These are phyloP conservation scores for Eucalyptus curtisii DNA, from an alignment of 345 rosid species.

Conservation along the genomic window DNA sequence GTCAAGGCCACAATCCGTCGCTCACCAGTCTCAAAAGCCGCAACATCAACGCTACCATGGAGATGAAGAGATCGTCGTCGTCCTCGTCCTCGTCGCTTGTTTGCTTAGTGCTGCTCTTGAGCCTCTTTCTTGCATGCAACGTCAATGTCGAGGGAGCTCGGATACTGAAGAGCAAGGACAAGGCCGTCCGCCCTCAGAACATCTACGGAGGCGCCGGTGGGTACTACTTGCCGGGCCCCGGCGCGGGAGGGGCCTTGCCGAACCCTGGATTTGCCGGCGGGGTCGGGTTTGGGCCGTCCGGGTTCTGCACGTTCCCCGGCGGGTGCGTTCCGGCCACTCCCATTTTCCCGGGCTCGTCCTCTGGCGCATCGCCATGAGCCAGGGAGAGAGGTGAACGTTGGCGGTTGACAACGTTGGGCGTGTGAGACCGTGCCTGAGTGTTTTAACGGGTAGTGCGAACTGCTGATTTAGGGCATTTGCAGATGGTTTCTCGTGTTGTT, in stretches of 20 bases:
- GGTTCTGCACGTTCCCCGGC: not conserved
- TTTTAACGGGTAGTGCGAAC: not conserved
- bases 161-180: not conserved
- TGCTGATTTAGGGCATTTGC: not conserved
- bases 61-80: not conserved
- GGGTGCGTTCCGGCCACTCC: not conserved
- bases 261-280: not conserved
- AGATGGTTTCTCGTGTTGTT: not conserved
- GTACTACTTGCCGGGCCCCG: not conserved
- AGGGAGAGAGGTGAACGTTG: not conserved
- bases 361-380: not conserved
- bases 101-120: not conserved
- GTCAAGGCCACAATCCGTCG: not conserved
- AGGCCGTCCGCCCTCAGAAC: not conserved
- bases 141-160: not conserved
- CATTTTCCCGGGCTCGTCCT: not conserved
- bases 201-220: not conserved
- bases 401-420: not conserved
- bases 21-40: not conserved
- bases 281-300: not conserved
- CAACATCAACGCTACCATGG: not conserved
- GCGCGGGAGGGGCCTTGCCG: not conserved
- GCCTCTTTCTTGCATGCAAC: not conserved
- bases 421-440: not conserved
- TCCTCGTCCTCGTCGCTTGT: not conserved